These are phyloP conservation scores for Lathyrus tuberosus DNA, from an alignment of 306 rosid species.

Conservation along the genomic window DNA sequence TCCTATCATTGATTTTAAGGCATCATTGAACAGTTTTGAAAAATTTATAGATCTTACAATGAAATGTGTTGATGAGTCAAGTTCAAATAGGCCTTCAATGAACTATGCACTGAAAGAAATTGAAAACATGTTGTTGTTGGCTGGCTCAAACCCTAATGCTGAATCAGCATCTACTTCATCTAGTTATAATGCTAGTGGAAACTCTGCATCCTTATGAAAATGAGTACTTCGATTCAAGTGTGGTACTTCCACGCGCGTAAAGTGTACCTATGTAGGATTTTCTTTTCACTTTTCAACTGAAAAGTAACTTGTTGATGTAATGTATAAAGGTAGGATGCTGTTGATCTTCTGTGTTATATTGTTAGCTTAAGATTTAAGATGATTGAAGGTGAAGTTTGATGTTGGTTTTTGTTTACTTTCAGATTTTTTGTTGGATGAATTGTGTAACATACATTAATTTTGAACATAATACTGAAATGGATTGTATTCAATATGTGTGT, in stretches of 20 bases:
- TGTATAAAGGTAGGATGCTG: slow-evolving; percentile 11
- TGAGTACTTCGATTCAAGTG: slow-evolving; percentile 48
- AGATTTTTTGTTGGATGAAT: slow-evolving; percentile 6
- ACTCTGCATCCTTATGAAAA: slow-evolving; percentile 49
- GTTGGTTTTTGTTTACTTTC: slow-evolving; percentile 13
- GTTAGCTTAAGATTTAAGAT: slow-evolving; percentile 25
- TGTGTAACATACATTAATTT: slow-evolving; percentile 12
- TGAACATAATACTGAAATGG: slow-evolving; percentile 18
- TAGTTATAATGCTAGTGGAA: slow-evolving; percentile 44
- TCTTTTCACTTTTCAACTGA: slow-evolving; percentile 7
- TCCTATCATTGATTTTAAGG: slow-evolving; percentile 40
- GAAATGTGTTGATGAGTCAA: slow-evolving; percentile 60
- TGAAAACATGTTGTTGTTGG: slow-evolving; percentile 55
- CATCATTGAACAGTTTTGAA: slow-evolving; percentile 49
- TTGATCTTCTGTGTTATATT: background rate
- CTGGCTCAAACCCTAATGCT: slow-evolving; percentile 53
- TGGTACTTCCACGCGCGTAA: slow-evolving; percentile 35
- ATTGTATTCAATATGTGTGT: background rate
- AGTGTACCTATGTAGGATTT: background rate
- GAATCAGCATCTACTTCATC: slow-evolving; percentile 53
- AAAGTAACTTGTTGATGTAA: slow-evolving; percentile 18
- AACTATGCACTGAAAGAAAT: slow-evolving; percentile 66
- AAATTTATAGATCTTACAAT: slow-evolving; percentile 65
- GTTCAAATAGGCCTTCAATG: slow-evolving; percentile 65
- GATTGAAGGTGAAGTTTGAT: slow-evolving; percentile 20